Base-by-base conservation (phyloP, 768 basidiomycete genomes). In the Auricularia auricula-judae region DNA sequence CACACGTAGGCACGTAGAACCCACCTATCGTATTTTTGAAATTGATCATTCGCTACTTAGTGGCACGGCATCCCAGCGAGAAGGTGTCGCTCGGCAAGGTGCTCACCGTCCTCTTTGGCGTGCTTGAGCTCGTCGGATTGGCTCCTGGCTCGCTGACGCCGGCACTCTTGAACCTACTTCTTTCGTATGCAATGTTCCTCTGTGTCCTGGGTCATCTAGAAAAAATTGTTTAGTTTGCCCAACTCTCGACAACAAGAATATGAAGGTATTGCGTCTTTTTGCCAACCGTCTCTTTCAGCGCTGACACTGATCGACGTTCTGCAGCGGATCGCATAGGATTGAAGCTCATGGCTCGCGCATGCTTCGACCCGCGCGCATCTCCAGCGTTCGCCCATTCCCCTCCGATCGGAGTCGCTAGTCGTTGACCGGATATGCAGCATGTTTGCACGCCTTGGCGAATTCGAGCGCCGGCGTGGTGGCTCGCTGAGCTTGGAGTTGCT, bases 281-380 rank as follows among this genome's bases (percentile, higher is more conserved):
- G 10, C 63, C 33, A 33, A 16, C 39, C 4, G 51, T 18, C 39
- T 23, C 42, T 1, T 12, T 23, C 58, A 44, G 11, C 63, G 5
- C 23, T 43, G n/a, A 29, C 54, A 47, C 65, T 21, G 33, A 11
- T 43, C 36, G 16, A 11, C 16, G 59, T 39, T 29, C 16, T 53
- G 21, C 67, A 92, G 95, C 95, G 43, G 95, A 98, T 72, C 80
- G 84, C 35, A 88, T 98, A 62, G 95, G 96, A 7, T 73, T 98
- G 58, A 80, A 81, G 4, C 78, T 98, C 34, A 88, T 88, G 77
- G 81, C 91, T 61, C 82, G 80, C 68, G 95, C 93, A 0, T 98
- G 95, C 75, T 98, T 85, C 72, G 83, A 98, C 70, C 94, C 95
- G 0, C 76, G 73, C 18, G 89, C 86, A 23, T 83, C 91, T 3